Conservation (phyloP, 352 stramenopile species). For the Thalassiosira ordinaria region DNA sequence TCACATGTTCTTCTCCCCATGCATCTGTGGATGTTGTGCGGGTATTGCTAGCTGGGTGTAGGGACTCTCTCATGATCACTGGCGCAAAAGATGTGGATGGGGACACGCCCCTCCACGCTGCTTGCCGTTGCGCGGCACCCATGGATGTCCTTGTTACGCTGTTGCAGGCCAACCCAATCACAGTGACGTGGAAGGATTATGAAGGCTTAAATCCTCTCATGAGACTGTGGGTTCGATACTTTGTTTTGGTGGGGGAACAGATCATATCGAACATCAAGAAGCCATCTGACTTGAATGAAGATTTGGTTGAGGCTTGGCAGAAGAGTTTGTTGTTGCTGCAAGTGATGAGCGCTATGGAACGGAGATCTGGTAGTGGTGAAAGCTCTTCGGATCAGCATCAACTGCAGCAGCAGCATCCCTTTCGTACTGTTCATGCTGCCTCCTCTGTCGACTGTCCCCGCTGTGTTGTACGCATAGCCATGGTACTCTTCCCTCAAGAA, state of each 20-base stretch:
- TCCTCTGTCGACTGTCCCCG: conserved; percentile 68
- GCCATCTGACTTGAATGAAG: conserved; percentile 56
- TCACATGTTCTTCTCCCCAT: conserved; percentile 70
- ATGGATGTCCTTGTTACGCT: conserved; percentile 67
- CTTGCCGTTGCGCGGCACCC: conserved; percentile 68
- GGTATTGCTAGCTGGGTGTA: conserved; percentile 52
- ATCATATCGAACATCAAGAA: conserved; percentile 59
- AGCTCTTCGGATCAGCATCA: background rate
- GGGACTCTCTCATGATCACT: conserved; percentile 48
- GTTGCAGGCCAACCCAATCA: conserved; percentile 58
- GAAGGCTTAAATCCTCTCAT: conserved; percentile 74
- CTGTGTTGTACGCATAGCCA: conserved; percentile 66
- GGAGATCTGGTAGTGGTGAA: background rate
- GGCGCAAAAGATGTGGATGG: conserved; percentile 68
- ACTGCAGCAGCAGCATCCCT: conserved; percentile 28
- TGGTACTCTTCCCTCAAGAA: conserved; percentile 63
- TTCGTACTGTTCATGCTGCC: conserved; percentile 59
- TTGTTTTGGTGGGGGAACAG: conserved; percentile 70
- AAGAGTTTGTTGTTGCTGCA: conserved; percentile 66
- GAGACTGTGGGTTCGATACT: conserved; percentile 74
- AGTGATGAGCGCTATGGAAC: conserved; percentile 51
- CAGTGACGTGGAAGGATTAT: conserved; percentile 65
- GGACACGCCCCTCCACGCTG: conserved; percentile 70
- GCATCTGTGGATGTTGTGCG: conserved; percentile 64
- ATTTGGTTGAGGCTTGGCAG: conserved; percentile 67